phyloP scores from a whole-genome alignment of 306 rosid species.

The Clitoria ternatea region DNA sequence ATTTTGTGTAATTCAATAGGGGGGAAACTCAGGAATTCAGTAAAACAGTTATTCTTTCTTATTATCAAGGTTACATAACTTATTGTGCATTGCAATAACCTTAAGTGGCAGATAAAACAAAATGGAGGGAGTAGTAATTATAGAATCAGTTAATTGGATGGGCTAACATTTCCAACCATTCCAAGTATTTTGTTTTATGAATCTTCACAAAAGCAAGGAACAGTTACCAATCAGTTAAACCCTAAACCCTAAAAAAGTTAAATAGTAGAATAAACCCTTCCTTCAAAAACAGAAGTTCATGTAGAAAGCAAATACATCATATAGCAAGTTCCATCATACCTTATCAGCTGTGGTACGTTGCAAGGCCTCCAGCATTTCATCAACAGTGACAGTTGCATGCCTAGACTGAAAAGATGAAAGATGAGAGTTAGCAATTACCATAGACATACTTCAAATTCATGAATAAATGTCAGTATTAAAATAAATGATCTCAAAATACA shows the following conservation, averaged over 20 bases:
- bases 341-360: conserved; percentile 51
- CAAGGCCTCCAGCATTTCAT: conserved; percentile 84
- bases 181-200: neutral
- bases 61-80: neutral
- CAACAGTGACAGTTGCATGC: conserved; percentile 83
- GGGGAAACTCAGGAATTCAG: neutral
- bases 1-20: neutral
- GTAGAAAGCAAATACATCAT: conserved; percentile 9
- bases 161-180: neutral
- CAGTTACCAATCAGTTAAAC: neutral
- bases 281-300: neutral
- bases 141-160: neutral
- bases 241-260: too few relatives aligned
- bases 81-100: neutral
- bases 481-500: neutral
- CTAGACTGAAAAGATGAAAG: conserved; percentile 62
- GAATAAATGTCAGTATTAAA: neutral
- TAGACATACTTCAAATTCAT: neutral
- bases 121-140: neutral
- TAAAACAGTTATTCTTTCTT: neutral
- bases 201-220: neutral
- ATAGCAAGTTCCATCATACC: conserved; percentile 39
- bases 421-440: conserved; percentile 14
- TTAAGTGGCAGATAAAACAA: neutral
- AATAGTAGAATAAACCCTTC: too few relatives aligned